These are phyloP conservation scores for Colletotrichum sp. DNA, from an alignment of 2,329 filamentous ascomycete genomes.

Conservation along the genomic window DNA sequence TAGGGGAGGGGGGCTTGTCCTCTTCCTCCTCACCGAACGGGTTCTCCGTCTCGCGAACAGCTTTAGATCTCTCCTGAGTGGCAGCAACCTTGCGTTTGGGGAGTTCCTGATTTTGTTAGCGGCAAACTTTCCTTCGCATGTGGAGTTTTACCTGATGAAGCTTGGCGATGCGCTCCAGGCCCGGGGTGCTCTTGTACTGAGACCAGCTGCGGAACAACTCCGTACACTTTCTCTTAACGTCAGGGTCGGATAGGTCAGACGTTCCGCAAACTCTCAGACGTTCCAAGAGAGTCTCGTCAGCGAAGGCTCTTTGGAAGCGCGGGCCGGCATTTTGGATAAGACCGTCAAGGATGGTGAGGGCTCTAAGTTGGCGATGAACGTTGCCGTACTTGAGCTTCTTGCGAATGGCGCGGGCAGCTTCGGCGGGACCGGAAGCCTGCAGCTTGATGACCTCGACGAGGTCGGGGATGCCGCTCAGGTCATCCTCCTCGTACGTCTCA, in stretches of 20 bases:
- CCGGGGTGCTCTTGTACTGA: constrained; percentile 80
- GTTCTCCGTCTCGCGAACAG: constrained; percentile 79
- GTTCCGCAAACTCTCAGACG: constrained; percentile 87
- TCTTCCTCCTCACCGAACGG: constrained; percentile 73
- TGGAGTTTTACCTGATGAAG: constrained; percentile 66
- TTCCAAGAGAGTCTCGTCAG: constrained; percentile 90
- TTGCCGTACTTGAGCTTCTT: constrained; percentile 99
- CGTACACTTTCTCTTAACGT: constrained; percentile 88
- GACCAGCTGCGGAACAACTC: constrained; percentile 89
- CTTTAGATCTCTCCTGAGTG: constrained; percentile 80
- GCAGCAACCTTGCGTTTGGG: constrained; percentile 72
- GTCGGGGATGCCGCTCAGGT: constrained; percentile 89
- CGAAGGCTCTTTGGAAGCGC: constrained; percentile 85
- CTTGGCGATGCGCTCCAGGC: constrained; percentile 78
- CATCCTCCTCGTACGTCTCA: constrained; percentile 89
- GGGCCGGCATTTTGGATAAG: constrained; percentile 93
- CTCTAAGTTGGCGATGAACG: constrained; percentile 88
- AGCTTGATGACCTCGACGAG: constrained; percentile 93
- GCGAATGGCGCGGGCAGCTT: constrained; percentile 88
- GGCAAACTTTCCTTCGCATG: no score
- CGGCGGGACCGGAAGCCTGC: constrained; percentile 83
- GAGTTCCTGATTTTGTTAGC: constrained; percentile 52
- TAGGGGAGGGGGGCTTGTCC: constrained; percentile 41
- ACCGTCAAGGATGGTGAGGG: constrained; percentile 87
- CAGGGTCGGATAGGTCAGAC: constrained; percentile 81